Evolutionary conservation across 306 rosid genomes (phyloP).

Genomic region (Amphicarpaea edgeworthii): DNA sequence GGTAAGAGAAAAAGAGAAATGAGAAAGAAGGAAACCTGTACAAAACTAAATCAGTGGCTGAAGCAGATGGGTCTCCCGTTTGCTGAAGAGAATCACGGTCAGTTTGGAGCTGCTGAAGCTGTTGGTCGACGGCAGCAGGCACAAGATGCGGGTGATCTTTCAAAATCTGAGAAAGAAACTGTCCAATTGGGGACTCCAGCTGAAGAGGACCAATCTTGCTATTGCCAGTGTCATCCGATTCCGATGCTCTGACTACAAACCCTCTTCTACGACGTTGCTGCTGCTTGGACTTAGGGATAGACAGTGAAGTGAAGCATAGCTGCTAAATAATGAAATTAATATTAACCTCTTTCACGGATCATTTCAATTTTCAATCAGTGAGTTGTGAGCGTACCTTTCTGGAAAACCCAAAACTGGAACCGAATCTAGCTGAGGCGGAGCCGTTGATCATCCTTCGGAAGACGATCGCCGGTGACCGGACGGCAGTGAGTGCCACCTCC

Average conservation of each 20-base stretch:
- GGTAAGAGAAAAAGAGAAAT: not conserved
- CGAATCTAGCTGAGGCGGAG: constrained; percentile 46
- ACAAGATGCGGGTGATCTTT: constrained; percentile 90
- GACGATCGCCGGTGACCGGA: constrained; percentile 56
- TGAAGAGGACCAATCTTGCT: constrained; percentile 85
- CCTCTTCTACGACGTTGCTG: constrained; percentile 55
- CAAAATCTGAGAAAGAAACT: constrained; percentile 84
- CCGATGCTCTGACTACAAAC: constrained; percentile 61
- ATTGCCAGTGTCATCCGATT: constrained; percentile 42
- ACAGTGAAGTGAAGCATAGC: constrained; percentile 50
- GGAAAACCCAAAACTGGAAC: constrained; percentile 49
- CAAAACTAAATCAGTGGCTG: constrained; percentile 79
- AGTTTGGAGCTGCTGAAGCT: constrained; percentile 86
- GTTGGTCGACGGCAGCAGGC: constrained; percentile 95
- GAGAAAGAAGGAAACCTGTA: constrained; percentile 62
- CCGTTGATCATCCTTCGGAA: constrained; percentile 50
- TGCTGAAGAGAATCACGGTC: constrained; percentile 81
- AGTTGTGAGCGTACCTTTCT: constrained; percentile 50
- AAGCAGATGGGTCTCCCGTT: constrained; percentile 64
- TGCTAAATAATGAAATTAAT: constrained; percentile 28
- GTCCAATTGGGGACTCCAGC: constrained; percentile 93
- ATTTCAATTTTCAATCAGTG: no score
- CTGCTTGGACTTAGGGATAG: constrained; percentile 42
- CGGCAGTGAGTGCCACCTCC: constrained; percentile 60
- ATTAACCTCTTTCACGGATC: no score